Conservation (phyloP, 2,329 filamentous ascomycete species). For the Drechslerella dactyloides region DNA sequence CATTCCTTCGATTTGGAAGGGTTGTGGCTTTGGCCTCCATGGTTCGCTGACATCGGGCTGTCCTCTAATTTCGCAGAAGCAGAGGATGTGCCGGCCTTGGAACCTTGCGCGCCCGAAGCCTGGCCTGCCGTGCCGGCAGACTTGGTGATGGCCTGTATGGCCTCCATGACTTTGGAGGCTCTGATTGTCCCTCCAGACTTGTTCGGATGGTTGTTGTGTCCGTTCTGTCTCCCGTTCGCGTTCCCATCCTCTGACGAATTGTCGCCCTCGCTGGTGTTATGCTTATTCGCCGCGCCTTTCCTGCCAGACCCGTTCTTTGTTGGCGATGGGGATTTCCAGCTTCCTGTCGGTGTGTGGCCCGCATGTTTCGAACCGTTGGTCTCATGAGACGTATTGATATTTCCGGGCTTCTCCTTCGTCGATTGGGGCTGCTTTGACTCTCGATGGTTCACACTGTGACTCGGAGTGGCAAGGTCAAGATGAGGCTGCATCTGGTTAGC, state of each 20-base stretch:
- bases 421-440: conserved; percentile 22
- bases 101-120: conserved; percentile 12
- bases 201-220: conserved; percentile 25
- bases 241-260: conserved; percentile 46
- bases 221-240: conserved; percentile 12
- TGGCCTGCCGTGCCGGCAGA: conserved; percentile 42
- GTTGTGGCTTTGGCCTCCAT: conserved; percentile 26
- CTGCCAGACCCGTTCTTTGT: conserved; percentile 32
- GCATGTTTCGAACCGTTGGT: conserved; percentile 21
- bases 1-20: conserved; percentile 48
- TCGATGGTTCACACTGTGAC: conserved; percentile 15
- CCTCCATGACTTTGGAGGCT: conserved; percentile 31
- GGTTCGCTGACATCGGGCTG: conserved; percentile 35
- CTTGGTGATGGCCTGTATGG: conserved; percentile 46
- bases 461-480: conserved; percentile 41
- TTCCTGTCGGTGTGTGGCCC: conserved; percentile 4
- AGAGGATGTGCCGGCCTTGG: conserved; percentile 21
- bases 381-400: conserved; percentile 5
- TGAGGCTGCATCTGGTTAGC: conserved; percentile 33
- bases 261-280: conserved; percentile 35
- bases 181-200: conserved; percentile 32
- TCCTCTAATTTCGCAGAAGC: conserved; percentile 30
- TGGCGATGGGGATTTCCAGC: conserved; percentile 33
- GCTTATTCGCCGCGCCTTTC: conserved; percentile 22
- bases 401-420: conserved; percentile 31